Evolutionary conservation across 1,284 basidiomycete species (phyloP).

Genomic region (Boletus mariae): DNA sequence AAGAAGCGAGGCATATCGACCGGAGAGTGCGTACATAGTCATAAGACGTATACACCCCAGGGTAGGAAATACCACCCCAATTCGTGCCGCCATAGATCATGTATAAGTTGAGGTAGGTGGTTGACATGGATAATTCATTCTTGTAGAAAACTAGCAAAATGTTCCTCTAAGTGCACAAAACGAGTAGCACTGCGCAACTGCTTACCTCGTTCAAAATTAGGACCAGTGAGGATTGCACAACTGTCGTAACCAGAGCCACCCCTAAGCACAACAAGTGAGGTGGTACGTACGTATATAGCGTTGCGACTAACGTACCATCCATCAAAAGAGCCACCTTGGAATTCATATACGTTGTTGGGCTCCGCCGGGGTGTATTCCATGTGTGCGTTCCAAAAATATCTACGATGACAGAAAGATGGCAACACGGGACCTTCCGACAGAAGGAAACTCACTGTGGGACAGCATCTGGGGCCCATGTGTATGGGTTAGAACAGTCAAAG

Average conservation of each 20-base stretch:
- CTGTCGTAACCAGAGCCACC: constrained; percentile 21
- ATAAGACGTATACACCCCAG: constrained; percentile 47
- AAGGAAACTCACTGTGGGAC: constrained; percentile 32
- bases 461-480: constrained; percentile 42
- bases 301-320: constrained; percentile 37
- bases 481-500: constrained; percentile 53
- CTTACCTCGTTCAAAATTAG: constrained; percentile 25
- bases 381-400: constrained; percentile 33
- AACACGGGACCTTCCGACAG: not conserved
- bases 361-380: constrained; percentile 36
- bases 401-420: constrained; percentile 2
- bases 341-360: constrained; percentile 45
- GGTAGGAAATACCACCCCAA: constrained; percentile 47
- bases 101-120: constrained; percentile 44
- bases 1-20: not conserved
- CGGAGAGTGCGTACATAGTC: constrained; percentile 38
- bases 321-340: constrained; percentile 52
- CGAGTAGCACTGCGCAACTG: not conserved
- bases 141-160: constrained; percentile 46
- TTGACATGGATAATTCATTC: constrained; percentile 46
- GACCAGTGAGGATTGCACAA: constrained; percentile 23
- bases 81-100: constrained; percentile 52
- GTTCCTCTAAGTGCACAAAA: not conserved
- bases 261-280: constrained; percentile 12
- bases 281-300: not conserved